Percentiles rank a stretch among this genome's conserved stretches.
Evolutionary conservation across 2,329 filamentous ascomycete genomes (phyloP).

Genomic region (Colletotrichum liaoningense): DNA sequence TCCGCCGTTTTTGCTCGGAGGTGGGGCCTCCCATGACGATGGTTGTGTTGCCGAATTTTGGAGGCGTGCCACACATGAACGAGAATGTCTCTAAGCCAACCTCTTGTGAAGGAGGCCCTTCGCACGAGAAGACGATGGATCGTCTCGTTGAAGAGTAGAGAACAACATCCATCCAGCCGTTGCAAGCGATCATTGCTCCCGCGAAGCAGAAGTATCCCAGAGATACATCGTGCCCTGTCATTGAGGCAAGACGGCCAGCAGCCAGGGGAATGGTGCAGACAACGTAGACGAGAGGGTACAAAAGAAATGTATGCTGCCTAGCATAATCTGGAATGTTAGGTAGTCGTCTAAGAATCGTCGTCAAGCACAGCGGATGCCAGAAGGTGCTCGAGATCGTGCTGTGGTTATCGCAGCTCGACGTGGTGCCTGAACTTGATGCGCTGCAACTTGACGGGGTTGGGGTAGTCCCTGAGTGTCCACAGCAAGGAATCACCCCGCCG

Average conservation of each 20-base stretch:
- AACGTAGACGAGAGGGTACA: constrained; percentile 77
- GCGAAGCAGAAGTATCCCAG: constrained; percentile 69
- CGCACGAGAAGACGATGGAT: constrained; percentile 60
- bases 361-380: neutral
- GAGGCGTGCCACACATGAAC: constrained; percentile 56
- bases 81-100: constrained; percentile 64
- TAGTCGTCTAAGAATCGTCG: constrained; percentile 10
- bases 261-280: constrained; percentile 76
- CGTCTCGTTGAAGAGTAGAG: constrained; percentile 64
- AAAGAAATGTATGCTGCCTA: constrained; percentile 67
- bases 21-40: constrained; percentile 42
- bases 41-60: constrained; percentile 55
- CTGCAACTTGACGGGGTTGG: constrained; percentile 40
- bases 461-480: neutral
- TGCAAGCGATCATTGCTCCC: constrained; percentile 67
- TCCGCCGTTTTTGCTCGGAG: constrained; percentile 3
- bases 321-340: constrained; percentile 38
- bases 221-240: constrained; percentile 64
- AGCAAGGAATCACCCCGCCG: constrained; percentile 13
- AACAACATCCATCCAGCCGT: constrained; percentile 66
- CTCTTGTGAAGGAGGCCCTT: constrained; percentile 52
- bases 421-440: neutral
- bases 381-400: neutral
- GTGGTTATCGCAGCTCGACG: neutral
- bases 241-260: constrained; percentile 71